A percentile compares a stretch with the other conserved stretches of the same genome.
Conservation (phyloP, 306 rosid species). For the Cucumis cinereus region DNA sequence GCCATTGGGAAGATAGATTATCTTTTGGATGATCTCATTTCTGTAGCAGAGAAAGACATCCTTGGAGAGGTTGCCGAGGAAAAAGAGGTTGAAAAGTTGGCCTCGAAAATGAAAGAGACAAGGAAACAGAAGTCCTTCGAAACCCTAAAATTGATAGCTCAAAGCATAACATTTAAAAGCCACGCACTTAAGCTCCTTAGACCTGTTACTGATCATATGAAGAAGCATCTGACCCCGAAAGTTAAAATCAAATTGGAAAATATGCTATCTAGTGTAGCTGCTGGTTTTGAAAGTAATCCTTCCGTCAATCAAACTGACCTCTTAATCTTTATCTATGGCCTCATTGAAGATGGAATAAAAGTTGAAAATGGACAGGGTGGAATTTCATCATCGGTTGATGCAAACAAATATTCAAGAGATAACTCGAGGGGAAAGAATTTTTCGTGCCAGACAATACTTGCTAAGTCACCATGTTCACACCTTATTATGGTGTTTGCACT, state of each 20-base stretch:
- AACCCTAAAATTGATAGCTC: constrained; percentile 66
- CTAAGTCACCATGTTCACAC: constrained; percentile 53
- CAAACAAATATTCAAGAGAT: constrained; percentile 13
- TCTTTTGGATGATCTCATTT: constrained; percentile 73
- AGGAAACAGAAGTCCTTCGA: constrained; percentile 62
- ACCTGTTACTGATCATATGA: constrained; percentile 54
- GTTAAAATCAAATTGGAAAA: constrained; percentile 60
- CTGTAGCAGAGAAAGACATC: constrained; percentile 64
- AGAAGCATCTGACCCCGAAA: constrained; percentile 51
- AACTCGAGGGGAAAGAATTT: constrained; percentile 25
- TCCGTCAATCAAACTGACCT: constrained; percentile 69
- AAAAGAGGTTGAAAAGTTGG: constrained; percentile 88
- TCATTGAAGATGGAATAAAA: constrained; percentile 64
- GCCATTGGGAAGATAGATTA: constrained; percentile 64
- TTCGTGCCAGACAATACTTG: constrained; percentile 25
- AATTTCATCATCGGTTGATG: constrained; percentile 16
- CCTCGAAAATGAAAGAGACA: constrained; percentile 95
- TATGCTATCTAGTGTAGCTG: constrained; percentile 64
- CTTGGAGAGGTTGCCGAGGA: constrained; percentile 85
- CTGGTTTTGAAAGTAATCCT: constrained; percentile 74
- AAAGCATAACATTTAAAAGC: constrained; percentile 60
- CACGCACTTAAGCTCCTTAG: constrained; percentile 52
- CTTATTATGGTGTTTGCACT: constrained; percentile 76
- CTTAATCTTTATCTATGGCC: constrained; percentile 49
- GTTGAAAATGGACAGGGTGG: constrained; percentile 38